These are phyloP conservation scores for Ceratopteris richardii DNA, from an alignment of 75 land plant genomes.

Conservation along the genomic window DNA sequence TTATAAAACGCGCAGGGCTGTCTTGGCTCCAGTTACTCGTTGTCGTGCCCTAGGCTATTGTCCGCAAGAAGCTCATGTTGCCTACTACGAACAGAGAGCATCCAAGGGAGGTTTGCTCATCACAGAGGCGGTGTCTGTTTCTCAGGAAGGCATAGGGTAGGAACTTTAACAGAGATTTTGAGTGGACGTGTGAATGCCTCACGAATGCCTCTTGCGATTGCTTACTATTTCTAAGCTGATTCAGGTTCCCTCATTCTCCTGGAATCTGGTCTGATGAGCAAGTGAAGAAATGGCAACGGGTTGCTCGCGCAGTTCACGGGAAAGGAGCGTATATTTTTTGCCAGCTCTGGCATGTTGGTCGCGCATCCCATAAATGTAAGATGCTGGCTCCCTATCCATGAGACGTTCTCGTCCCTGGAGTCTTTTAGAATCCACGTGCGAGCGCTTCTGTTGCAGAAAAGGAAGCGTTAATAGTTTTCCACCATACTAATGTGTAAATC, in stretches of 20 bases:
- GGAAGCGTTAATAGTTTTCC: too few relatives aligned
- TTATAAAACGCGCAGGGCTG: too few relatives aligned
- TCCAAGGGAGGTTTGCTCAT: constrained; percentile 28
- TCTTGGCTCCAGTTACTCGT: too few relatives aligned
- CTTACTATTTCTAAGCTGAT: neutral
- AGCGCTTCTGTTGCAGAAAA: too few relatives aligned
- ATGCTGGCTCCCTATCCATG: too few relatives aligned
- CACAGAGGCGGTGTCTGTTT: constrained; percentile 22
- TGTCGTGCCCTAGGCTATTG: too few relatives aligned
- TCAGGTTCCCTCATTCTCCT: constrained; percentile 25
- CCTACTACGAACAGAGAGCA: constrained; percentile 28
- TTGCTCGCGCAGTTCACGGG: constrained; percentile 31
- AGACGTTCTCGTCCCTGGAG: too few relatives aligned
- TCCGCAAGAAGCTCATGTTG: constrained; percentile 21
- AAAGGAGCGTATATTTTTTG: constrained; percentile 25
- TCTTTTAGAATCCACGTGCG: too few relatives aligned
- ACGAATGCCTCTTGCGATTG: neutral
- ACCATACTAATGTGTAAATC: too few relatives aligned
- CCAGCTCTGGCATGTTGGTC: constrained; percentile 36
- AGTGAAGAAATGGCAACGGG: constrained; percentile 22
- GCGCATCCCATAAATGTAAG: constrained; percentile 5
- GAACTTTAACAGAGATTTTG: neutral
- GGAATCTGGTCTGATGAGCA: constrained; percentile 29
- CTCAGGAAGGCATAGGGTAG: constrained; percentile 23
- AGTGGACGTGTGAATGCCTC: too few relatives aligned